These are phyloP conservation scores for Fusarium anthophilum DNA, from an alignment of 2,329 filamentous ascomycete species.

Conservation along the genomic window DNA sequence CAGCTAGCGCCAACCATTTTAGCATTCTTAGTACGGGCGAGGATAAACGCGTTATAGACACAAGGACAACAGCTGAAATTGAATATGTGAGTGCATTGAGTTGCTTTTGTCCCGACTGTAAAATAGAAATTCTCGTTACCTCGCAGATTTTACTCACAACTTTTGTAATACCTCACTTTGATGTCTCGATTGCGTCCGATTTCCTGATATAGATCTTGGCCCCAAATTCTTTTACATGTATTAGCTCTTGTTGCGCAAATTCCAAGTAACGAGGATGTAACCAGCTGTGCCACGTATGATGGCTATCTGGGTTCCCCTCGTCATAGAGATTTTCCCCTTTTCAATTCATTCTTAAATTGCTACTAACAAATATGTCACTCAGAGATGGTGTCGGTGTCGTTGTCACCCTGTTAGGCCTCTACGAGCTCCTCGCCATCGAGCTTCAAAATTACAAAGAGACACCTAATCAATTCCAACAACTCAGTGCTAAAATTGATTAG, in stretches of 20 bases:
- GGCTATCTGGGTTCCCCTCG: accelerated
- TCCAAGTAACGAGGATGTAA: neutral
- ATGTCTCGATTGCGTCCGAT: neutral
- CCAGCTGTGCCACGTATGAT: too few species aligned
- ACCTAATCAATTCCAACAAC: neutral
- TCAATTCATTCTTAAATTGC: accelerated
- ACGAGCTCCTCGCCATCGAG: neutral
- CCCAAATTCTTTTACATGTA: neutral
- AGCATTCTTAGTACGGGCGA: neutral
- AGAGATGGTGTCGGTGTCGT: neutral
- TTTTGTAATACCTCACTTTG: neutral
- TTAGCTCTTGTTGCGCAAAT: neutral
- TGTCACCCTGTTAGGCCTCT: neutral
- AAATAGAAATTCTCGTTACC: too few species aligned
- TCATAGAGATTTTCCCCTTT: accelerated
- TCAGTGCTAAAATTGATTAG: neutral
- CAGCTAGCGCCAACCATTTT: neutral
- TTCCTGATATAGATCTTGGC: accelerated
- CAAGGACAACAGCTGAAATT: neutral
- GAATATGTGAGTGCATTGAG: too few species aligned
- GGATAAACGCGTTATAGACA: too few species aligned
- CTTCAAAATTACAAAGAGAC: neutral
- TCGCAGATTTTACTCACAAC: too few species aligned
- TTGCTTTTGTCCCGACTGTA: neutral
- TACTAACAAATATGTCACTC: neutral